Conservation (phyloP, 306 rosid genomes). For the Acacia confusa region DNA sequence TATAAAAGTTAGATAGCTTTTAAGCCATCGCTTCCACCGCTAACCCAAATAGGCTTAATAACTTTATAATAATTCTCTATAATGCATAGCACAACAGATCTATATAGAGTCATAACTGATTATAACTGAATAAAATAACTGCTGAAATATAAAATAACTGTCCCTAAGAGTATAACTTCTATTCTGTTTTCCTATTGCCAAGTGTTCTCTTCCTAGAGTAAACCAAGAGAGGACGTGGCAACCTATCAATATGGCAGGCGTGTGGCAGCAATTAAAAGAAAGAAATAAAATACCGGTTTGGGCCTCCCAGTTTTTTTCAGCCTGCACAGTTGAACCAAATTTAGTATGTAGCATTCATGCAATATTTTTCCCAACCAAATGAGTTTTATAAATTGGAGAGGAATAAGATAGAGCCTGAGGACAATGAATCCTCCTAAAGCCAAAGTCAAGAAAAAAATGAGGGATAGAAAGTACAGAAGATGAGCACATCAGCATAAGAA, state of each 20-base stretch:
- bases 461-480: neutral
- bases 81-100: no score
- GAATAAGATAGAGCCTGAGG: neutral
- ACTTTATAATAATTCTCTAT: no score
- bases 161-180: no score
- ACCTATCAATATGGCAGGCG: neutral
- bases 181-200: no score
- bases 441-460: neutral
- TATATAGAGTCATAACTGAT: no score
- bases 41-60: no score
- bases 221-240: no score
- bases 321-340: neutral
- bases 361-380: neutral
- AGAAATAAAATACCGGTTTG: neutral
- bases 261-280: neutral
- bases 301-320: neutral
- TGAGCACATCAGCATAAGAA: neutral
- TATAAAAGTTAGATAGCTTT: no score
- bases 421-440: neutral
- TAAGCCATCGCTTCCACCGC: no score
- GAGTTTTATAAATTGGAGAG: neutral
- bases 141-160: no score
- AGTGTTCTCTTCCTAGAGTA: no score
- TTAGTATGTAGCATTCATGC: neutral
- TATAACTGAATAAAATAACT: no score